Base-by-base conservation (phyloP, 768 basidiomycete species). In the Amanita muscaria region DNA sequence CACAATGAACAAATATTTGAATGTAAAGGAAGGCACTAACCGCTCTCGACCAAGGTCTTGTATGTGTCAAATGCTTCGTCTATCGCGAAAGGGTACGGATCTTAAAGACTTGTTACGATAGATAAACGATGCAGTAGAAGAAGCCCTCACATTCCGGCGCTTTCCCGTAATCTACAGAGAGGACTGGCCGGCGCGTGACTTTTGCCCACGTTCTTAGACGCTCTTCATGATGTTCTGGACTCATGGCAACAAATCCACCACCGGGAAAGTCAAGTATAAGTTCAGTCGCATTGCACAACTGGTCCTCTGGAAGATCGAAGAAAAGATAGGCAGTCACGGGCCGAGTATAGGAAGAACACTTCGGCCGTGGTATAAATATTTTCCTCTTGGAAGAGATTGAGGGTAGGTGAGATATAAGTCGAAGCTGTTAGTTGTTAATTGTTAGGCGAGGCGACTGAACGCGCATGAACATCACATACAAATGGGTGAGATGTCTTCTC, bases 241-340 rank as follows among this genome's bases (percentile, higher is more conserved):
- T 77, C 92, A 98, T 96, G 18, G 90, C 87, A 40, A 98, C 83
- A 61, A 97, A 99, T 0, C 96, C 96, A 5, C 96, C 96, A 4
- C 96, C 96, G 11, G 96, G 94, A 46, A 88, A 80, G 57, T 98
- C 96, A 21, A 97, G 67, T 30, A 97, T 82, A 18, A 98, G 68
- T 54, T 98, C 89, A 8, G 78, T 85, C 11, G 79, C 67, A 34
- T 73, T 67, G 21, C 70, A 68, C 30, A 94, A 68, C 48, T 84
- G 76, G 19, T 64, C 63, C 48, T 80, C 78, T 7, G 79, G 72
- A 3, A 77, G 79, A 32, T 79, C 70, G 65, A 88, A 97, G 68
- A 84, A 97, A 3, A 99, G 67, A 63, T 80, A 80, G 0, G 75
- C 82, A 21, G 80, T 82, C 49, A 97, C 84, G 6, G 94, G 90